Conservation (phyloP, 345 rosid species). For the Eutrema japonicum region DNA sequence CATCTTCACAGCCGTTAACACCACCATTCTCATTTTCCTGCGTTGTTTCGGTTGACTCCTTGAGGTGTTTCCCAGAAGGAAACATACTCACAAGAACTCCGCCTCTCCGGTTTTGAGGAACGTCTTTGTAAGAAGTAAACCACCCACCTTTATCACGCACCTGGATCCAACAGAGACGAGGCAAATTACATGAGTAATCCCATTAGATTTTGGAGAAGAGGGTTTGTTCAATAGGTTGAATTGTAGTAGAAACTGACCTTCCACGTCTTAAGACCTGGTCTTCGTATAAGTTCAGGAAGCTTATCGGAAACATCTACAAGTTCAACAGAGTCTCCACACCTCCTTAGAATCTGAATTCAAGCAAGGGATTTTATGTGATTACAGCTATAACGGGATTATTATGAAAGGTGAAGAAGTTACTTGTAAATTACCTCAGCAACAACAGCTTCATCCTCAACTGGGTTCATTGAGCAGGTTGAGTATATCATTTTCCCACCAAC, state of each 20-base stretch:
- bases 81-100: conserved; percentile 84
- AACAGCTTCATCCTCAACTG: conserved; percentile 96
- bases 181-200: neutral
- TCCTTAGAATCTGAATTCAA: conserved; percentile 69
- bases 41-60: conserved; percentile 16
- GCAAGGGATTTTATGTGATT: neutral
- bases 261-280: conserved; percentile 88
- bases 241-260: conserved; percentile 56
- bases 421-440: conserved; percentile 74
- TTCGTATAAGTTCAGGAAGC: conserved; percentile 81
- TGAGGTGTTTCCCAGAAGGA: conserved; percentile 64
- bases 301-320: conserved; percentile 80
- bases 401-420: neutral
- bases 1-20: conserved; percentile 23
- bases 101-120: conserved; percentile 51
- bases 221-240: neutral
- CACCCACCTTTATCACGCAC: conserved; percentile 74
- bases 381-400: neutral
- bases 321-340: conserved; percentile 80
- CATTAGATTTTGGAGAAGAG: conserved; percentile 3
- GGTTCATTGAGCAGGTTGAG: conserved; percentile 98
- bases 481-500: conserved; percentile 98
- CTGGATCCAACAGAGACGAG: conserved; percentile 46
- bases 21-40: conserved; percentile 25
- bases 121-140: conserved; percentile 81